These are phyloP conservation scores for Clitopilus hobsonii DNA, from an alignment of 768 basidiomycete genomes.

Conservation along the genomic window DNA sequence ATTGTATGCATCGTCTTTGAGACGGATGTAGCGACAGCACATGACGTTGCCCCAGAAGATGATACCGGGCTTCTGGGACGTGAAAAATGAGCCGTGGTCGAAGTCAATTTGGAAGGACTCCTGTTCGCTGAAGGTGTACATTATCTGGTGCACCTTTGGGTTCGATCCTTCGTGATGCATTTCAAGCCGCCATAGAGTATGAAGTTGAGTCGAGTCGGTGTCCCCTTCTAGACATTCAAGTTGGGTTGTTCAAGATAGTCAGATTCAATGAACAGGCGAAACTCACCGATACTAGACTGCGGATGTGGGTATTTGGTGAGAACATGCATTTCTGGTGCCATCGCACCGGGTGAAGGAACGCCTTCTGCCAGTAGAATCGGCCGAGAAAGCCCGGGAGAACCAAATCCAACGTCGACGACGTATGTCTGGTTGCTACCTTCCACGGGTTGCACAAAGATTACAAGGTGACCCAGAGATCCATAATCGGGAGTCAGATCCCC, in stretches of 20 bases:
- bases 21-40: slow-evolving; percentile 17
- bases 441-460: slow-evolving; percentile 27
- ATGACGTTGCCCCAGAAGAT: slow-evolving; percentile 21
- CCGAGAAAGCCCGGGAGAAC: slow-evolving; percentile 16
- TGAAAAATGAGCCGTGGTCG: slow-evolving; percentile 17
- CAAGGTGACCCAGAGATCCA: slow-evolving; percentile 14
- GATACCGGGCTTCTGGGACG: slow-evolving; percentile 12
- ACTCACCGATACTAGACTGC: slow-evolving; percentile 16
- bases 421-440: slow-evolving; percentile 21
- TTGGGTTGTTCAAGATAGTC: background rate
- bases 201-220: background rate
- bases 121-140: slow-evolving; percentile 23
- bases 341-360: slow-evolving; percentile 16
- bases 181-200: slow-evolving; percentile 12
- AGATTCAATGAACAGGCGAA: background rate
- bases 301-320: slow-evolving; percentile 12
- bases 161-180: slow-evolving; percentile 9
- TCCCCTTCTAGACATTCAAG: background rate
- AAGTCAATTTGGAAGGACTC: slow-evolving; percentile 21
- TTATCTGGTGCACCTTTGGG: background rate
- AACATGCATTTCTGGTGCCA: slow-evolving; percentile 17
- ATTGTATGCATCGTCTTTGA: slow-evolving; percentile 15
- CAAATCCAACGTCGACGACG: slow-evolving; percentile 27
- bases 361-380: slow-evolving; percentile 23
- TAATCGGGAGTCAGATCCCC: background rate